phyloP scores from a whole-genome alignment of 176 grass and related monocot genomes.

The Aegilops sharonensis region DNA sequence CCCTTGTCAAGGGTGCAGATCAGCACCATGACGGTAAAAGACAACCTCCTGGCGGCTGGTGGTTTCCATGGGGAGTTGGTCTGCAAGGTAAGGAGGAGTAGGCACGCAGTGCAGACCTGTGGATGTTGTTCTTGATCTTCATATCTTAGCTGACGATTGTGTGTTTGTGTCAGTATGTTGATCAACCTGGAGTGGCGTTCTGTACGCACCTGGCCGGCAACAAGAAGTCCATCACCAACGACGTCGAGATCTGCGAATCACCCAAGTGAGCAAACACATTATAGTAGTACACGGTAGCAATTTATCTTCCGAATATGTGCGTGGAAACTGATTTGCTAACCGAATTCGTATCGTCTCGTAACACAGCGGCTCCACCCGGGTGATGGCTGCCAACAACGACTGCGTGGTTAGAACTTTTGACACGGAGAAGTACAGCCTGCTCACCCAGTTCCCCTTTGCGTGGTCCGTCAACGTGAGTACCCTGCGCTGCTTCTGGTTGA shows the following conservation, averaged over 20 bases:
- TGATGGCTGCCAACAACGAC: constrained; percentile 71
- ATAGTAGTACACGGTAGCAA: not conserved
- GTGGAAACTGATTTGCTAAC: not conserved
- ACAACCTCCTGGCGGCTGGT: constrained; percentile 71
- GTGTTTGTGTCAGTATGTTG: constrained; percentile 36
- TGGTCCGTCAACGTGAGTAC: constrained; percentile 92
- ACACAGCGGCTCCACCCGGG: constrained; percentile 46
- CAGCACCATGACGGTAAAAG: constrained; percentile 66
- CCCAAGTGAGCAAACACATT: constrained; percentile 30
- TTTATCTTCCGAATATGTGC: not conserved
- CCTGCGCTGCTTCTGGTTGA: not conserved
- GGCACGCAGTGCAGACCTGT: not conserved
- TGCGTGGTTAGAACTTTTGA: constrained; percentile 60
- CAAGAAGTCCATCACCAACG: constrained; percentile 71
- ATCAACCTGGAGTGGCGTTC: constrained; percentile 57
- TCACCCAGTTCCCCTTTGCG: constrained; percentile 39
- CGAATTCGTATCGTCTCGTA: not conserved
- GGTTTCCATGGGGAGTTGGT: constrained; percentile 87
- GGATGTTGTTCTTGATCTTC: not conserved
- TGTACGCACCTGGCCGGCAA: constrained; percentile 58
- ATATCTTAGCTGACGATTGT: not conserved
- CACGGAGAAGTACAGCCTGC: constrained; percentile 40
- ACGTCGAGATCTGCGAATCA: constrained; percentile 57
- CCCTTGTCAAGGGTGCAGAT: constrained; percentile 71
- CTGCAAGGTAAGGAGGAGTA: constrained; percentile 58